A percentile compares a stretch with the other conserved stretches of the same genome.
phyloP scores from a whole-genome alignment of 176 grass and related monocot genomes.

The Lolium multiflorum region DNA sequence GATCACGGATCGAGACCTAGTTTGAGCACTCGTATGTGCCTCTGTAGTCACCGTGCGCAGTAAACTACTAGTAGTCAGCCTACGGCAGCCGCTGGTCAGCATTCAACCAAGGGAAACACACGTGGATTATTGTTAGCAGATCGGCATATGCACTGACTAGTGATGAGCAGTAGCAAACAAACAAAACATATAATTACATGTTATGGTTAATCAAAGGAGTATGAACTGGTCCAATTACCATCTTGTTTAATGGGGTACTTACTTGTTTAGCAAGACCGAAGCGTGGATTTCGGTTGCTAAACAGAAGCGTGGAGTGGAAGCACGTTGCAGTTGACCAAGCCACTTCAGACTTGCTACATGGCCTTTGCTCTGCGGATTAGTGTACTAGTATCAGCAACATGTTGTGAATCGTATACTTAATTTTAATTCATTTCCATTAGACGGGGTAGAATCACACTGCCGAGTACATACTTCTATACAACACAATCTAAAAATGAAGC shows the following conservation, averaged over 20 bases:
- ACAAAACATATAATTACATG: background rate
- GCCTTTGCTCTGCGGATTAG: background rate
- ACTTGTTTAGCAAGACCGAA: background rate
- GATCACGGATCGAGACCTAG: no score
- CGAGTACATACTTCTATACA: background rate
- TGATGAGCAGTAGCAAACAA: background rate
- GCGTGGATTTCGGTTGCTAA: background rate
- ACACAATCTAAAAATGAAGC: no score
- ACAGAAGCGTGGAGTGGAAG: background rate
- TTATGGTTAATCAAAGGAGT: background rate
- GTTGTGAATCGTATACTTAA: background rate
- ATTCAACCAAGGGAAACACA: slow-evolving; percentile 11
- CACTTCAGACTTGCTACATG: background rate
- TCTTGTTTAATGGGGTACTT: background rate
- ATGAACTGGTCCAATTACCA: background rate
- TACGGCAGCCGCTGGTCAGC: background rate
- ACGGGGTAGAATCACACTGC: background rate
- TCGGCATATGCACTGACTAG: background rate
- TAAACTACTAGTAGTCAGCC: background rate
- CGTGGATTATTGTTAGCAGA: background rate
- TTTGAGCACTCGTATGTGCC: no score
- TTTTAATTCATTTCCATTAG: background rate
- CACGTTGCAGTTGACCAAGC: slow-evolving; percentile 5
- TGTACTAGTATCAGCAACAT: background rate
- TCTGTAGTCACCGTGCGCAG: no score